Conservation (phyloP, 192 early-diverging fungal species). For the Geranomyces variabilis region DNA sequence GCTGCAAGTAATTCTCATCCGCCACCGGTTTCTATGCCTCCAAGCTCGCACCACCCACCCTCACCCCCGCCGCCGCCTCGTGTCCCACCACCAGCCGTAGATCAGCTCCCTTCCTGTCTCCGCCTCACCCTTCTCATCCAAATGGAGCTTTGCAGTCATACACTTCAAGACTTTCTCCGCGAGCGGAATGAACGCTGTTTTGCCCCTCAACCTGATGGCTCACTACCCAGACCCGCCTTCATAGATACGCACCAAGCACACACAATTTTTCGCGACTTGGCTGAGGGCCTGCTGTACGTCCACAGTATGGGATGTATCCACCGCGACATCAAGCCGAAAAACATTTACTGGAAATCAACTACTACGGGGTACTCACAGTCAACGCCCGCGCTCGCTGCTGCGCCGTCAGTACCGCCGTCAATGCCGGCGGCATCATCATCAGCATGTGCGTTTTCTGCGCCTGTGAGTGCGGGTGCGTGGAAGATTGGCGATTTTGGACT, state of each 20-base stretch:
- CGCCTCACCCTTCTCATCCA: slow-evolving; percentile 51
- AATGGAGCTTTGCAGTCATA: slow-evolving; percentile 82
- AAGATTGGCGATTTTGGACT: slow-evolving; percentile 99
- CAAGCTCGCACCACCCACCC: neutral
- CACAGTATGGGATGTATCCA: slow-evolving; percentile 76
- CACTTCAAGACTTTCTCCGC: slow-evolving; percentile 61
- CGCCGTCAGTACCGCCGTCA: slow-evolving; percentile 14
- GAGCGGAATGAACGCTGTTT: slow-evolving; percentile 35
- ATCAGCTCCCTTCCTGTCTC: slow-evolving; percentile 8
- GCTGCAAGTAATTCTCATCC: neutral
- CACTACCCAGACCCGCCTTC: slow-evolving; percentile 21
- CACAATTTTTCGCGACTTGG: slow-evolving; percentile 72
- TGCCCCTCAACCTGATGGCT: neutral
- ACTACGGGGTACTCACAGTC: neutral
- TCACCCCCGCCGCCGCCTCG: neutral
- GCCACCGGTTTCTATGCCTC: neutral
- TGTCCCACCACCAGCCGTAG: neutral
- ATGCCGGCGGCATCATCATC: neutral
- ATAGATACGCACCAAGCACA: slow-evolving; percentile 56
- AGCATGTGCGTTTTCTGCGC: neutral
- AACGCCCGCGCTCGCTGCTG: neutral
- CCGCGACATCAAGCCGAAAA: slow-evolving; percentile 56
- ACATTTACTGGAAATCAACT: slow-evolving; percentile 46
- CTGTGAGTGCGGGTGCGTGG: slow-evolving; percentile 51
- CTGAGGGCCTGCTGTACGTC: slow-evolving; percentile 77